A percentile compares a stretch with the other conserved stretches of the same genome.
These are phyloP conservation scores for Dioszegia aurantiaca DNA, from an alignment of 768 basidiomycete species.

Conservation along the genomic window DNA sequence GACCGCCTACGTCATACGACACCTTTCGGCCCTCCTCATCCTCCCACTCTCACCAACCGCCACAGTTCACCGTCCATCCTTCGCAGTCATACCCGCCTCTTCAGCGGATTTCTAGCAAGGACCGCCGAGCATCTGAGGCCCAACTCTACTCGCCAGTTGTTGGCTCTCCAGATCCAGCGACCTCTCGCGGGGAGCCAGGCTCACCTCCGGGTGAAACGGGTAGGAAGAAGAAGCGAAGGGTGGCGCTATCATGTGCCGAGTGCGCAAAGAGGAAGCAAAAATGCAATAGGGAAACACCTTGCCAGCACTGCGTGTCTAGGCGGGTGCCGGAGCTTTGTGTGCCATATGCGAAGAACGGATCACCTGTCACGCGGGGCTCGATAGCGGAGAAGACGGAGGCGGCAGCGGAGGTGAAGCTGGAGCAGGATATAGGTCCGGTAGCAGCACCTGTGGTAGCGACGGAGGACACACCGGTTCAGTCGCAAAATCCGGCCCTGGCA, in stretches of 20 bases:
- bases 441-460: too few species aligned
- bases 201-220: constrained; percentile 1
- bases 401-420: not conserved
- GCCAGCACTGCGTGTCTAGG: constrained; percentile 40
- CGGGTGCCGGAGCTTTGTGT: constrained; percentile 27
- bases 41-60: not conserved
- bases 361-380: constrained; percentile 16
- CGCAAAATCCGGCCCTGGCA: not conserved
- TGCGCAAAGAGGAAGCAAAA: constrained; percentile 48
- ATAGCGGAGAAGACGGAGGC: not conserved
- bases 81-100: not conserved
- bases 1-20: constrained; percentile 8
- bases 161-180: not conserved
- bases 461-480: not conserved
- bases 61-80: not conserved
- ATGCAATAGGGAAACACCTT: constrained; percentile 46
- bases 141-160: constrained; percentile 1
- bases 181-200: not conserved
- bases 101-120: not conserved
- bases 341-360: constrained; percentile 18
- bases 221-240: constrained; percentile 51
- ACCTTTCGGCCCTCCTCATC: constrained; percentile 16
- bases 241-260: constrained; percentile 48
- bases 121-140: not conserved
- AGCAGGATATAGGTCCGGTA: not conserved